Evolutionary conservation across 257 asterid species (phyloP).

Genomic region (Cinchona pubescens): DNA sequence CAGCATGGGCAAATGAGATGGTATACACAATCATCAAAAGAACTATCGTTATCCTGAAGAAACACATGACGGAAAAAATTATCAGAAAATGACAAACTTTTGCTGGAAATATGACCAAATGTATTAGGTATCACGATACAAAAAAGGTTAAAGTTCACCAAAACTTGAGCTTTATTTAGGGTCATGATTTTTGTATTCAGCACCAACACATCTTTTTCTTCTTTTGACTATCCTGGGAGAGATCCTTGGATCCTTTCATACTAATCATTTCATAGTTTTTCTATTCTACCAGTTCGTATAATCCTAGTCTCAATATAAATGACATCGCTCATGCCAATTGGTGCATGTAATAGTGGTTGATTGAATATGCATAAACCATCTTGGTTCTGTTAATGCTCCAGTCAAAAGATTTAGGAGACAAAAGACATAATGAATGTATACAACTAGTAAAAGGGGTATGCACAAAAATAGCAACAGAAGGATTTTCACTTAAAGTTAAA

Average conservation of each 20-base stretch:
- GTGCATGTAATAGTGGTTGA: not conserved
- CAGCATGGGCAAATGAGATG: slow-evolving; percentile 91
- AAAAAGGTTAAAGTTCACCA: too few species aligned
- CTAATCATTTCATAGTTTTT: not conserved
- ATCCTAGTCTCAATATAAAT: not conserved
- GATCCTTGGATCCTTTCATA: not conserved
- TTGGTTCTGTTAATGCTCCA: not conserved
- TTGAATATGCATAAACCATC: not conserved
- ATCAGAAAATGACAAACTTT: not conserved
- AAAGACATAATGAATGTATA: not conserved
- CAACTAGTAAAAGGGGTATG: not conserved
- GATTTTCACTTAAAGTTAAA: not conserved
- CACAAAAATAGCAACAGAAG: too few species aligned
- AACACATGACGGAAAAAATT: not conserved
- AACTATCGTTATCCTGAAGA: slow-evolving; percentile 69
- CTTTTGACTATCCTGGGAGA: too few species aligned
- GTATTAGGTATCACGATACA: not conserved
- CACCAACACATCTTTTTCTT: not conserved
- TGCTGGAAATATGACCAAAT: not conserved
- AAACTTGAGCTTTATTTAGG: not conserved
- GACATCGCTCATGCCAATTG: not conserved
- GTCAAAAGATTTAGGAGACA: not conserved
- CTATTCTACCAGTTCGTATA: not conserved
- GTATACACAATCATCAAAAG: slow-evolving; percentile 68
- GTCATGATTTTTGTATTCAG: not conserved